Base-by-base conservation (phyloP, 129 eudicot genomes). In the Artemisia tridentata region DNA sequence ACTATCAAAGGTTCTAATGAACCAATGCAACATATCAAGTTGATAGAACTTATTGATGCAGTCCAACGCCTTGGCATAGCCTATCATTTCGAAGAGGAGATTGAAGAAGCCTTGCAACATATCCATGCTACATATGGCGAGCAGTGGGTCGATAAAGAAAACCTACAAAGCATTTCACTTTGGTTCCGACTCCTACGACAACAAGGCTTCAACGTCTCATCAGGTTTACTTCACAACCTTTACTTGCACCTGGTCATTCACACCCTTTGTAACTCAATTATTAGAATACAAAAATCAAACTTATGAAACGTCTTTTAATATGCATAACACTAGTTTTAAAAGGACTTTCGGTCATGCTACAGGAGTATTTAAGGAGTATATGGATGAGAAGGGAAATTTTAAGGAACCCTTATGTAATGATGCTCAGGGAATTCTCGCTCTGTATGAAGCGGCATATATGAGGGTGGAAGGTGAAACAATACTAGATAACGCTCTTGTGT, bases 11-110 rank as follows among this genome's bases (percentile, higher is more conserved):
- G n/a, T 11, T 20, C 64, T 12, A 14, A 27, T 57, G 29, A 18
- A 5, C 43, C 56, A 0, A 60, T 60, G 65, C 56, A 63, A 14
- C 67, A 25, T n/a, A 16, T 63, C 21, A 3, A 63, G 25, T 11
- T n/a, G 3, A 31, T 63, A 9, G 13, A n/a, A n/a, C 49, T 63
- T 3, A 34, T 63, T 38, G 67, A 63, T 34, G 49, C 47, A n/a
- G 15, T 63, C 13, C 67, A 63, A 29, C 67, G 67, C 2, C 67
- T 63, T 63, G 67, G 67, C 18, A 17, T 63, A n/a, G 50, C 67
- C 49, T 63, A 63, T 63, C 67, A 63, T 63, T 63, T 63, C 17
- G 67, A 63, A 31, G 0, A 27, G 19, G 67, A 63, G 21, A 63
- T 63, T 13, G 67, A 63, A 47, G 67, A 63, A 34, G 48, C 49